Evolutionary conservation across 108 stramenopile genomes (phyloP).

Genomic region (Nannochloropsis gaditana): DNA sequence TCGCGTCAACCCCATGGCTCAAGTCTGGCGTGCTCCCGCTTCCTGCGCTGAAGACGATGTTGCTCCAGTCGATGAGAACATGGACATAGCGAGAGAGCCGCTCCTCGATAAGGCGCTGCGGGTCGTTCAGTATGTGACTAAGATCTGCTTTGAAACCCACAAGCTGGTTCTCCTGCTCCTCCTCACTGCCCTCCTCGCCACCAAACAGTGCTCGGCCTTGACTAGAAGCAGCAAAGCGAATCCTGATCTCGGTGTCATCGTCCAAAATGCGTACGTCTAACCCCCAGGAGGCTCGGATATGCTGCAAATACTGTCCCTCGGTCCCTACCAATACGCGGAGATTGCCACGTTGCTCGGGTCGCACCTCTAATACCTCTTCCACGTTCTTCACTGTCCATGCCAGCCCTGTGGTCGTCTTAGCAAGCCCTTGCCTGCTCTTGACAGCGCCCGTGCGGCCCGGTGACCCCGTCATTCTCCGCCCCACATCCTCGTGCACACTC

Average conservation of each 20-base stretch:
- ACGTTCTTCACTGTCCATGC: neutral
- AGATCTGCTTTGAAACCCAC: neutral
- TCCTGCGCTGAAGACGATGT: neutral
- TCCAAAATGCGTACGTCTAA: neutral
- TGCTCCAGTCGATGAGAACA: neutral
- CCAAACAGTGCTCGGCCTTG: neutral
- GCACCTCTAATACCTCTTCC: neutral
- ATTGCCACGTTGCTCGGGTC: neutral
- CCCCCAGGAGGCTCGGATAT: neutral
- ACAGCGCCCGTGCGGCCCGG: neutral
- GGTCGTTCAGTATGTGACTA: neutral
- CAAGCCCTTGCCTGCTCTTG: neutral
- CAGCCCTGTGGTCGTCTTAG: neutral
- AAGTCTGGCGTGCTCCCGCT: neutral
- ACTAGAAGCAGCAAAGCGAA: neutral
- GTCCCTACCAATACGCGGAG: neutral
- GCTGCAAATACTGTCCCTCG: neutral
- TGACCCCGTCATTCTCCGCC: neutral
- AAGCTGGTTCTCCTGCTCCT: constrained; percentile 11
- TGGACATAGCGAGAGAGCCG: neutral
- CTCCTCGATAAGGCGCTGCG: neutral
- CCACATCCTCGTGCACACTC: neutral
- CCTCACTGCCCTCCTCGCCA: neutral
- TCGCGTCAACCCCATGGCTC: neutral
- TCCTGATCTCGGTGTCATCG: neutral